A percentile compares a stretch with the other conserved stretches of the same genome.
These are phyloP conservation scores for Diplodia mutila DNA, from an alignment of 2,329 filamentous ascomycete genomes.

Conservation along the genomic window DNA sequence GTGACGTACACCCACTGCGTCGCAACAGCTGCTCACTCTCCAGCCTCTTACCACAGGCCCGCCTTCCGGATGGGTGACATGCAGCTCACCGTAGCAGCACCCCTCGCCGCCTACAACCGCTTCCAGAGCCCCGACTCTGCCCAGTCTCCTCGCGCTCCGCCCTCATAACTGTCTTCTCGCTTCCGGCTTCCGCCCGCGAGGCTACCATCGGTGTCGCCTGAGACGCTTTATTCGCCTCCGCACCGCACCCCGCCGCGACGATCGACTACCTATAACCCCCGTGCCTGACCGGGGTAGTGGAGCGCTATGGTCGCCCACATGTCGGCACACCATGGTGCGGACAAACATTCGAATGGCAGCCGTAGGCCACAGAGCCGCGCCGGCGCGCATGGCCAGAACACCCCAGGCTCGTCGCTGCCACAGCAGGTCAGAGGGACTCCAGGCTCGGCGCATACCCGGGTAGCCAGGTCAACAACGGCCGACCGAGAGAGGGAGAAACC, in stretches of 20 bases:
- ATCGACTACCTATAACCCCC: neutral
- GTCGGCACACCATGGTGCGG: conserved; percentile 19
- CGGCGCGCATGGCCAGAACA: conserved; percentile 4
- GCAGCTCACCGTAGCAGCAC: conserved; percentile 19
- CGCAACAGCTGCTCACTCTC: conserved; percentile 3
- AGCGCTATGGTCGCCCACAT: conserved; percentile 23
- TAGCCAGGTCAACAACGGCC: conserved; percentile 15
- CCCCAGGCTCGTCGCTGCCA: conserved; percentile 8
- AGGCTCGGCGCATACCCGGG: conserved; percentile 16
- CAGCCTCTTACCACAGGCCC: conserved; percentile 21
- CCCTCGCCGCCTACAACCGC: conserved; percentile 19
- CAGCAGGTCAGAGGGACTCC: conserved; percentile 15
- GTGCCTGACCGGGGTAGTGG: neutral
- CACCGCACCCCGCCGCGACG: neutral
- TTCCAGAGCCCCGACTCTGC: neutral
- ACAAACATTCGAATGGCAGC: conserved; percentile 23
- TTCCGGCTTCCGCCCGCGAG: neutral
- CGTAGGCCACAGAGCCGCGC: conserved; percentile 24
- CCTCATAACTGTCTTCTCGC: neutral
- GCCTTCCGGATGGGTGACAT: conserved; percentile 27
- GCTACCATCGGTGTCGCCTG: neutral
- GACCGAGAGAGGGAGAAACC: conserved; percentile 33
- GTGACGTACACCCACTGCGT: conserved; percentile 1
- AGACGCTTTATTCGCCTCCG: neutral
- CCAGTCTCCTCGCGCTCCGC: neutral